phyloP scores from a whole-genome alignment of 176 grass and related monocot species.

The Zea mays region DNA sequence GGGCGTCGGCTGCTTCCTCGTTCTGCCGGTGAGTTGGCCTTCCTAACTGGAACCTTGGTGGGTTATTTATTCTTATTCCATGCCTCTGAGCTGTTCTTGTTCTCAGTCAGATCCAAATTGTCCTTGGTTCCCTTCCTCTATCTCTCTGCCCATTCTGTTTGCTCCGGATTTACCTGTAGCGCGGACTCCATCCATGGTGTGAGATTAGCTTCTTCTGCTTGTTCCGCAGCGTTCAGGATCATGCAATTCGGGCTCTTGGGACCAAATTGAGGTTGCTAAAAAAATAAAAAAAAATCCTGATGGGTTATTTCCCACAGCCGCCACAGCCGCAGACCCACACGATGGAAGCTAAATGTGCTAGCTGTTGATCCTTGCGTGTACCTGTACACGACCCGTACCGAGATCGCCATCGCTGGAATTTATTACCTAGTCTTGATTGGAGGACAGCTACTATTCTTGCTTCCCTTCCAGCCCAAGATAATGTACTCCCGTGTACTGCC shows the following conservation, averaged over 20 bases:
- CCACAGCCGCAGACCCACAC: slow-evolving; percentile 32
- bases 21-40: slow-evolving; percentile 12
- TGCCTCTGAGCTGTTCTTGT: background rate
- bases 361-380: slow-evolving; percentile 28
- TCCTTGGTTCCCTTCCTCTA: background rate
- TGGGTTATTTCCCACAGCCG: background rate
- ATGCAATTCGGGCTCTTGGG: background rate
- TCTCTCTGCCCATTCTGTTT: background rate
- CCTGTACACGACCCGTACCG: slow-evolving; percentile 23
- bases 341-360: slow-evolving; percentile 21
- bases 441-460: slow-evolving; percentile 21
- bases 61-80: background rate
- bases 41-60: slow-evolving; percentile 1
- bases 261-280: background rate
- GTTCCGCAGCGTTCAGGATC: background rate
- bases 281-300: background rate
- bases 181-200: background rate
- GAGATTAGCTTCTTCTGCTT: background rate
- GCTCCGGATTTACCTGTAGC: background rate
- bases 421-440: slow-evolving; percentile 18
- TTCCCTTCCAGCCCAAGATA: slow-evolving; percentile 47
- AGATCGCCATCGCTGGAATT: slow-evolving; percentile 36
- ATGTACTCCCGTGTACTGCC: slow-evolving; percentile 27
- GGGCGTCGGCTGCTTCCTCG: background rate
- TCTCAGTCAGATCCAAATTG: slow-evolving; percentile 16